Conservation (phyloP, 1,139 yeast species). For the Schizosaccharomyces versatilis region DNA sequence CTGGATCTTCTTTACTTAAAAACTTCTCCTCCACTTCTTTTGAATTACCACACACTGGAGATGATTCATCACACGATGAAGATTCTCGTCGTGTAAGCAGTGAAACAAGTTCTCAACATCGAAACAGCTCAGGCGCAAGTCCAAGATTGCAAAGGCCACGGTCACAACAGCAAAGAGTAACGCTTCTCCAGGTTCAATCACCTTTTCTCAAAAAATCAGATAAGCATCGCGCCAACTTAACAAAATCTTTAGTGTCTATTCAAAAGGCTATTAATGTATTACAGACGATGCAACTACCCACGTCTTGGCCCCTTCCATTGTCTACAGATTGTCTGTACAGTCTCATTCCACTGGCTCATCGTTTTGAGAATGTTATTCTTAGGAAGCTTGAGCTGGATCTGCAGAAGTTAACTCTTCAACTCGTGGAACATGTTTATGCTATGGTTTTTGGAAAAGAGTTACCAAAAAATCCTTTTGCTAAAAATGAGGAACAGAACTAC, state of each 20-base stretch:
- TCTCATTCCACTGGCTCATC: neutral
- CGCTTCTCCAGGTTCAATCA: neutral
- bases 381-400: neutral
- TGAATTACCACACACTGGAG: no score
- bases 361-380: neutral
- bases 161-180: neutral
- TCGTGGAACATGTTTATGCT: neutral
- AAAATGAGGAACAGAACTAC: neutral
- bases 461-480: no score
- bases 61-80: no score
- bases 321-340: neutral
- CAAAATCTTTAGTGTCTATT: neutral
- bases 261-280: neutral
- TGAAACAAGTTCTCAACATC: no score
- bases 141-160: neutral
- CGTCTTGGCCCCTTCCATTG: no score
- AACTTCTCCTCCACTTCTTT: no score
- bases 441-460: no score
- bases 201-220: constrained; percentile 1
- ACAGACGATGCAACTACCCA: neutral
- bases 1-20: no score
- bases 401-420: neutral
- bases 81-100: no score
- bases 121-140: no score
- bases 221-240: neutral